These are phyloP conservation scores for Vanderwaltozyma yarrowii DNA, from an alignment of 805 yeast species.

Conservation along the genomic window DNA sequence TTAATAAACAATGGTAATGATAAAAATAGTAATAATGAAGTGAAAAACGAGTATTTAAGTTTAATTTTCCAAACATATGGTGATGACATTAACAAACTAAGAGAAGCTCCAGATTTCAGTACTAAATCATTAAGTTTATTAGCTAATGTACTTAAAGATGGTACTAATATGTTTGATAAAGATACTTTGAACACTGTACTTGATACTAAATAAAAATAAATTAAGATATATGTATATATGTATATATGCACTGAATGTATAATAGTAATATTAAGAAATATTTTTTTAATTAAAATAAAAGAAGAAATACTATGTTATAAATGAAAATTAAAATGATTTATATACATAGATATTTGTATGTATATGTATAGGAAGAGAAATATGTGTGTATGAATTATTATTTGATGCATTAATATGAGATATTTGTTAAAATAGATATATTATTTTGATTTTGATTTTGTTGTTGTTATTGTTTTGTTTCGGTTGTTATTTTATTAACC, in stretches of 20 bases:
- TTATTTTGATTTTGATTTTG: too few species aligned
- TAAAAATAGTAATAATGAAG: background rate
- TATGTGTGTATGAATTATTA: too few species aligned
- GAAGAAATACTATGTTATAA: conserved; percentile 10
- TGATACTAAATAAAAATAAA: conserved; percentile 13
- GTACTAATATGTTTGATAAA: conserved; percentile 48
- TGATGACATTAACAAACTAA: conserved; percentile 48
- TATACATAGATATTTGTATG: too few species aligned
- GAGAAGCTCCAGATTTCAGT: conserved; percentile 55
- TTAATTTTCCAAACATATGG: conserved; percentile 50
- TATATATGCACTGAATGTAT: too few species aligned
- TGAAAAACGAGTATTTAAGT: conserved; percentile 40
- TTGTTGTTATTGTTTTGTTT: too few species aligned
- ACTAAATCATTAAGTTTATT: conserved; percentile 45
- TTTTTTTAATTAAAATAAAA: too few species aligned
- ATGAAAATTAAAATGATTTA: conserved; percentile 3
- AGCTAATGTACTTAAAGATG: conserved; percentile 49
- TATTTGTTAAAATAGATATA: too few species aligned
- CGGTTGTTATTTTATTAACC: too few species aligned
- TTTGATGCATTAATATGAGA: too few species aligned
- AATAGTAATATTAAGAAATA: too few species aligned
- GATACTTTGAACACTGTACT: conserved; percentile 33
- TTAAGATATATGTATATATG: too few species aligned
- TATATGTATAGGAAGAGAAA: too few species aligned
- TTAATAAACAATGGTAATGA: background rate